phyloP scores from a whole-genome alignment of 2,329 filamentous ascomycete genomes.

The Sporothrix euskadiensis region DNA sequence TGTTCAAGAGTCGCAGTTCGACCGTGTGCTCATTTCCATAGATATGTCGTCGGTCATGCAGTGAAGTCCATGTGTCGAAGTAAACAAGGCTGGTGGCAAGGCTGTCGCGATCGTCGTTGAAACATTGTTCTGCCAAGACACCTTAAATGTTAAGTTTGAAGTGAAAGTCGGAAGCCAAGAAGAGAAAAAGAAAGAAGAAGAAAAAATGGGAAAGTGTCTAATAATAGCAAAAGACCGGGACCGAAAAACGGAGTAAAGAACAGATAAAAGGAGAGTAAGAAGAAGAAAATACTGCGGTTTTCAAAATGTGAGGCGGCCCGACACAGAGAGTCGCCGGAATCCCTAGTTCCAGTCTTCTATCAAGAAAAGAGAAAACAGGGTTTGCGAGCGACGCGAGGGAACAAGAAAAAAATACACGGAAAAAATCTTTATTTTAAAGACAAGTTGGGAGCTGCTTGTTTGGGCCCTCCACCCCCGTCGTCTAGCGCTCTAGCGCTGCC shows the following conservation, averaged over 20 bases:
- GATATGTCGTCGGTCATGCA: neutral
- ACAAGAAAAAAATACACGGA: neutral
- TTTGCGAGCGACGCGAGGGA: neutral
- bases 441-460: neutral
- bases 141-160: neutral
- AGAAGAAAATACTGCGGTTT: neutral
- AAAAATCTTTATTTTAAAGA: slow-evolving; percentile 3
- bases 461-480: neutral
- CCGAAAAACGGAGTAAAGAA: neutral
- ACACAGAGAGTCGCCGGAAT: neutral
- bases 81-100: neutral
- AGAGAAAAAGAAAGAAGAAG: neutral
- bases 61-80: neutral
- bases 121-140: neutral
- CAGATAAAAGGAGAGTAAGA: no score
- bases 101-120: neutral
- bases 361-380: neutral
- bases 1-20: neutral
- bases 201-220: neutral
- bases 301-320: neutral
- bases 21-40: neutral
- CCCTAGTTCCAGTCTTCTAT: neutral
- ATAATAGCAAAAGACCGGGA: neutral
- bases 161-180: neutral
- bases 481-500: slow-evolving; percentile 18